A percentile compares a stretch with the other conserved stretches of the same genome.
Evolutionary conservation across 495 filamentous ascomycete species (phyloP).

Genomic region (Aspergillus sparsus): DNA sequence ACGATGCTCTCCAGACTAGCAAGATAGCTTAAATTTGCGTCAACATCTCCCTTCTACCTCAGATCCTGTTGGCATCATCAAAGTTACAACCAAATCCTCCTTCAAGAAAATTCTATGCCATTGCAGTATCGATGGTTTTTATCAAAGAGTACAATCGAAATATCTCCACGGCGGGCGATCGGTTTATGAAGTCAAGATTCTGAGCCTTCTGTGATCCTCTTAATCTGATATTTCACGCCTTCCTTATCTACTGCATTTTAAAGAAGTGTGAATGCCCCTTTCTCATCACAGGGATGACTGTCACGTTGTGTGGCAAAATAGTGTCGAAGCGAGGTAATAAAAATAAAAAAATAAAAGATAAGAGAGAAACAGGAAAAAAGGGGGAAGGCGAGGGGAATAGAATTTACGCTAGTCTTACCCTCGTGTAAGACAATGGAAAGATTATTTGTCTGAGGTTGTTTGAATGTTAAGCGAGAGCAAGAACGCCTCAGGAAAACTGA

Average conservation of each 20-base stretch:
- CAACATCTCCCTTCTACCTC: constrained; percentile 41
- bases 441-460: too few relatives aligned
- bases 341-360: too few relatives aligned
- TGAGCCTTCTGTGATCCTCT: constrained; percentile 55
- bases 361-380: too few relatives aligned
- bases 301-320: too few relatives aligned
- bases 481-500: too few relatives aligned
- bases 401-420: too few relatives aligned
- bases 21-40: constrained; percentile 46
- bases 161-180: constrained; percentile 60
- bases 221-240: constrained; percentile 71
- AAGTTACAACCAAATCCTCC: constrained; percentile 38
- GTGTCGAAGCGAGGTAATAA: too few relatives aligned
- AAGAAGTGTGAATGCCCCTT: constrained; percentile 45
- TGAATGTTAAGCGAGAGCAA: too few relatives aligned
- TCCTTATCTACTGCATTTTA: constrained; percentile 58
- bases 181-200: constrained; percentile 56
- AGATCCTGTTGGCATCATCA: constrained; percentile 42
- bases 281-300: constrained; percentile 48
- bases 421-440: too few relatives aligned
- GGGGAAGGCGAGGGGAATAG: too few relatives aligned
- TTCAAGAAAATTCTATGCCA: constrained; percentile 44
- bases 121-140: constrained; percentile 47
- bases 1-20: constrained; percentile 44
- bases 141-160: constrained; percentile 51